phyloP scores from a whole-genome alignment of 331 rosid genomes.

The Erythrophleum ivorense region DNA sequence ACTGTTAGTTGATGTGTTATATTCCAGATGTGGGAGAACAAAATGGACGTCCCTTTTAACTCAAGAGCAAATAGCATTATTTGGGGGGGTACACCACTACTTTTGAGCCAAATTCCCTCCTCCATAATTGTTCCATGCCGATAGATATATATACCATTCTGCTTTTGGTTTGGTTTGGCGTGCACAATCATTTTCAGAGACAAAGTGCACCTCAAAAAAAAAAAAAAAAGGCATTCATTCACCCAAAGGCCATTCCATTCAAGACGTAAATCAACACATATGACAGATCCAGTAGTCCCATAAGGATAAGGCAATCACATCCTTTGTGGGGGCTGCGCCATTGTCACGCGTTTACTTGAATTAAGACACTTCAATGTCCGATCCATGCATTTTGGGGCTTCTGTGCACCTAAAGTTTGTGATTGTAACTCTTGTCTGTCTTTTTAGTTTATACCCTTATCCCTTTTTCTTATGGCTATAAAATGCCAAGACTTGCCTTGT shows the following conservation, averaged over 20 bases:
- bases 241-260: not conserved
- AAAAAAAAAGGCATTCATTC: not conserved
- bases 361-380: constrained; percentile 17
- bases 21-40: constrained; percentile 2
- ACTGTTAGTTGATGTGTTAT: not conserved
- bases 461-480: constrained; percentile 6
- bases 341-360: constrained; percentile 41
- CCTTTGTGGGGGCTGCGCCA: constrained; percentile 37
- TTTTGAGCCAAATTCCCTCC: constrained; percentile 48
- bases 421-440: constrained; percentile 41
- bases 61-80: constrained; percentile 5
- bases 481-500: constrained; percentile 17
- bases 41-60: constrained; percentile 38
- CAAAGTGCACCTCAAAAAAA: constrained; percentile 50
- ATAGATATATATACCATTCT: constrained; percentile 25
- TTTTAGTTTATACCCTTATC: not conserved
- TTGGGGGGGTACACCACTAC: constrained; percentile 34
- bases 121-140: constrained; percentile 46
- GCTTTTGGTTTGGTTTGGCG: constrained; percentile 34
- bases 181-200: constrained; percentile 40
- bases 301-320: constrained; percentile 49
- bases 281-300: constrained; percentile 21
- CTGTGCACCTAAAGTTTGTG: constrained; percentile 48
- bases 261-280: not conserved
- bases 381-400: constrained; percentile 18